A percentile compares a stretch with the other conserved stretches of the same genome.
phyloP scores from a whole-genome alignment of 169 alveolate genomes.

The Eimeria tenella region DNA sequence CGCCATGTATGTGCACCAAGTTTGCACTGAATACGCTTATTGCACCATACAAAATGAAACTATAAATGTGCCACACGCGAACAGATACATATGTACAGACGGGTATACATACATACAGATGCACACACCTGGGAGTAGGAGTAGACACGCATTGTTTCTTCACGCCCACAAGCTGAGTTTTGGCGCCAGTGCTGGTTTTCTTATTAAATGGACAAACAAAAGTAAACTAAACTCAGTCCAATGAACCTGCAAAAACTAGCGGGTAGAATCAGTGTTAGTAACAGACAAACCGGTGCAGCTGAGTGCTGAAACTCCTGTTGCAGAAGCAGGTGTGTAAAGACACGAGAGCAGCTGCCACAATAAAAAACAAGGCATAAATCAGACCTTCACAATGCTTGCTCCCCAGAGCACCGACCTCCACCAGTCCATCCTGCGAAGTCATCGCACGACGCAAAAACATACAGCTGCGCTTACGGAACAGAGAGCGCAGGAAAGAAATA shows the following conservation, averaged over 20 bases:
- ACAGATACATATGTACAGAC: too few relatives aligned
- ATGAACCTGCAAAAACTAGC: neutral
- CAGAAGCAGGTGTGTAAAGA: conserved; percentile 28
- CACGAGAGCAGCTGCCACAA: conserved; percentile 26
- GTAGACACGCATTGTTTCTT: too few relatives aligned
- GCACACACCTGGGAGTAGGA: too few relatives aligned
- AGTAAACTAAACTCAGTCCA: neutral
- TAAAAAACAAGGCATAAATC: neutral
- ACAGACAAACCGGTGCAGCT: conserved; percentile 30
- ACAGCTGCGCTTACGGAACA: too few relatives aligned
- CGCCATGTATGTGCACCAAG: too few relatives aligned
- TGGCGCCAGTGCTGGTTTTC: neutral
- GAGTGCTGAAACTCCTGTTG: conserved; percentile 22
- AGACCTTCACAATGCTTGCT: neutral
- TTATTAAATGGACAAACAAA: neutral
- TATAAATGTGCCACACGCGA: too few relatives aligned
- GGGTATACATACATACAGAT: too few relatives aligned
- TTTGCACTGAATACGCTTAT: too few relatives aligned
- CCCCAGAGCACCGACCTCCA: conserved; percentile 18
- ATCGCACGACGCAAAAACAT: too few relatives aligned
- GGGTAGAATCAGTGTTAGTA: neutral
- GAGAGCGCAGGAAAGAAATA: too few relatives aligned
- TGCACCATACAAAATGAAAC: too few relatives aligned
- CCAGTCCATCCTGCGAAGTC: conserved; percentile 5
- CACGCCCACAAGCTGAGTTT: too few relatives aligned